A percentile compares a stretch with the other conserved stretches of the same genome.
Conservation (phyloP, 148 eudicot genomes). For the Vaccinium darrowii region DNA sequence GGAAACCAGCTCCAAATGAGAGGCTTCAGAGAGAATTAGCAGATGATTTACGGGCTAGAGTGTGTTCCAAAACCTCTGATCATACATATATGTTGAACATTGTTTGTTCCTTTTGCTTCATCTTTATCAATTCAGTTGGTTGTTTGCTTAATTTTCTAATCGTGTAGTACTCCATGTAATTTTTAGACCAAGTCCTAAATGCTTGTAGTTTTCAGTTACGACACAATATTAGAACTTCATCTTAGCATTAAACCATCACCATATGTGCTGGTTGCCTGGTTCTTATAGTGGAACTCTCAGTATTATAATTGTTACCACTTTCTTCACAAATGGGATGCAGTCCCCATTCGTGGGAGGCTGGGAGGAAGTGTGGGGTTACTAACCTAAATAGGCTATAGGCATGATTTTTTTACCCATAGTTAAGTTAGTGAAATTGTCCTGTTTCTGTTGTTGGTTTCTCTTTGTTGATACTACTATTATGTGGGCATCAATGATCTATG, state of each 20-base stretch:
- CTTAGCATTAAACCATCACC: not conserved
- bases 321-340: not conserved
- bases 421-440: not conserved
- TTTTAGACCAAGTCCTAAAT: not conserved
- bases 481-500: not conserved
- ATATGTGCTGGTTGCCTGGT: not conserved
- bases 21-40: constrained; percentile 77
- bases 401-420: not conserved
- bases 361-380: not conserved
- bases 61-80: constrained; percentile 27
- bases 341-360: too few relatives aligned
- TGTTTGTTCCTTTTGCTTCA: not conserved
- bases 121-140: not conserved
- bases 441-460: not conserved
- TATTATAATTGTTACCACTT: not conserved
- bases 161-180: not conserved
- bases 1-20: constrained; percentile 78
- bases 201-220: not conserved
- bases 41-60: constrained; percentile 81
- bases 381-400: not conserved
- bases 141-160: not conserved
- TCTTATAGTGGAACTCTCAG: not conserved
- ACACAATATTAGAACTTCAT: not conserved
- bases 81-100: not conserved
- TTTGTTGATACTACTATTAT: not conserved